Percentiles rank a stretch among this genome's conserved stretches.
phyloP scores from a whole-genome alignment of 306 rosid species.

The Ormosia emarginata region DNA sequence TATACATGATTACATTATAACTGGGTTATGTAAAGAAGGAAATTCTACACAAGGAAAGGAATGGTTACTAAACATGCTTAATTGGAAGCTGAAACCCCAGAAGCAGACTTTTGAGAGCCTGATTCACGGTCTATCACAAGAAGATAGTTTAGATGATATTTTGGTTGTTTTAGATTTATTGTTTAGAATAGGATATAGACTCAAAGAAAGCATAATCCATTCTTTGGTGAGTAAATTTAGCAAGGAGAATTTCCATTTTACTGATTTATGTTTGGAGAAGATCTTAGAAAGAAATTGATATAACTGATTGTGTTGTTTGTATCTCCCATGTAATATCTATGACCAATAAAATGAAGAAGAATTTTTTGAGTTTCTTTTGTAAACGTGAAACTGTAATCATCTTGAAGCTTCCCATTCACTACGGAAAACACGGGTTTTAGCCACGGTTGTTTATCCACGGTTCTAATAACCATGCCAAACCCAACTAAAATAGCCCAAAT shows the following conservation, averaged over 20 bases:
- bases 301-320: slow-evolving; percentile 18
- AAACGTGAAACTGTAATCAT: not conserved
- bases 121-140: slow-evolving; percentile 37
- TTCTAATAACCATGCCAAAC: no score
- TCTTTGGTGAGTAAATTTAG: slow-evolving; percentile 45
- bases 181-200: slow-evolving; percentile 58
- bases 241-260: slow-evolving; percentile 26
- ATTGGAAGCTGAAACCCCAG: slow-evolving; percentile 45
- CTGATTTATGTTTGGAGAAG: slow-evolving; percentile 34
- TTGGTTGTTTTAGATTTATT: slow-evolving; percentile 53
- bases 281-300: slow-evolving; percentile 37
- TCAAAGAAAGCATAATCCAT: slow-evolving; percentile 21
- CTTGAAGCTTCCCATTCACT: not conserved
- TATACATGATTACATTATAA: slow-evolving; percentile 40
- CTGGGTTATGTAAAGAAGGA: slow-evolving; percentile 49
- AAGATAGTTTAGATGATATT: slow-evolving; percentile 57
- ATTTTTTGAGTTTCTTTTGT: not conserved
- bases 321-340: slow-evolving; percentile 7
- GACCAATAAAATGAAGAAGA: slow-evolving; percentile 4
- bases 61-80: slow-evolving; percentile 51
- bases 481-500: no score
- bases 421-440: no score
- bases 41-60: slow-evolving; percentile 48
- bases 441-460: no score
- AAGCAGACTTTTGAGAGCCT: slow-evolving; percentile 46